Evolutionary conservation across 163 green algal genomes (phyloP), one percentile per base, ranked within the genome.

Genomic region (Chlorella variabilis): DNA sequence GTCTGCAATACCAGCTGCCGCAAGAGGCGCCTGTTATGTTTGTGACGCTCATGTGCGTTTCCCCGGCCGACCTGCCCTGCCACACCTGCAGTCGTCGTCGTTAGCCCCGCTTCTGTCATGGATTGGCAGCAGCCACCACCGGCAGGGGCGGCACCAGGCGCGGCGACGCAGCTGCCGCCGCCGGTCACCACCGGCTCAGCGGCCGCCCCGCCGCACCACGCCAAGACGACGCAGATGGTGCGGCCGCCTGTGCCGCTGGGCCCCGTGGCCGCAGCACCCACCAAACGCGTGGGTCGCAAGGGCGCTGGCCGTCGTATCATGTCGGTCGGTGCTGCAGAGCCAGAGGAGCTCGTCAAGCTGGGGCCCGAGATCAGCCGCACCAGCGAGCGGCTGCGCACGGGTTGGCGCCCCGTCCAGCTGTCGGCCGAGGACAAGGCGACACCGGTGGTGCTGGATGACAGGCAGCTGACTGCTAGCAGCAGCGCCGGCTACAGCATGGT

Each of bases 401-500:
- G 59, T 23, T 77, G 58, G 71, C 78, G 39, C 27, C 67, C 70
- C 13, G 78, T 77, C n/a, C 66, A 42, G 59, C 58, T 85, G 39
- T 85, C 71, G 1, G 9, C 1, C 20, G 71, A 81, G 8, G 80
- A 85, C 31, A 85, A 85, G 73, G 80, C 80, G 1, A 31, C n/a
- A 7, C 39, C 77, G n/a, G 36, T 85, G 3, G 31, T 54, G 29
- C 54, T 85, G 23, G 61, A 81, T 18, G 80, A 76, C 2, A 13
- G 5, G 15, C 59, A 81, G 45, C 59, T 85, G 39, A 8, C 25
- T 20, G 80, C 80, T 42, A 58, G n/a, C 51, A 78, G 61, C 80
- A 49, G 34, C 0, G 59, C 39, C 25, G 80, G 80, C 11, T 85
- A 85, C 66, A 54, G 80, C 71, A 85, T 71, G 66, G 80, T 85